Percentiles rank a stretch among this genome's conserved stretches.
phyloP scores from a whole-genome alignment of 1,284 basidiomycete species.

The Afroboletus lepidellus region DNA sequence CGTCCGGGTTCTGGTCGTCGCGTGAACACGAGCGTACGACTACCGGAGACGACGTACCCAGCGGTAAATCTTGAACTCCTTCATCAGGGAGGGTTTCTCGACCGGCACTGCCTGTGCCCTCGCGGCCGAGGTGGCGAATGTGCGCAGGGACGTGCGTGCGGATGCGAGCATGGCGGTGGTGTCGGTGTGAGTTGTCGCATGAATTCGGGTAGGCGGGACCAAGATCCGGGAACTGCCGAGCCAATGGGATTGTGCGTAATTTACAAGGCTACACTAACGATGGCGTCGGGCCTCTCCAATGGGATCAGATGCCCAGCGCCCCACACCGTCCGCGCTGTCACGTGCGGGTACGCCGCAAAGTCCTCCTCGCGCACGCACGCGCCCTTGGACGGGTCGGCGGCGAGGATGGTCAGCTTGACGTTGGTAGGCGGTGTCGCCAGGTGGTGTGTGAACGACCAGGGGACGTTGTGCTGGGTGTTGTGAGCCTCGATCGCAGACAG shows the following conservation, averaged over 20 bases:
- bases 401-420: constrained; percentile 13
- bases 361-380: constrained; percentile 1
- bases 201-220: neutral
- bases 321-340: neutral
- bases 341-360: neutral
- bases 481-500: neutral
- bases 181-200: neutral
- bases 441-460: constrained; percentile 15
- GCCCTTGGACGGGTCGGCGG: constrained; percentile 17
- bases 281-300: constrained; percentile 10
- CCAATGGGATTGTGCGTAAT: no score
- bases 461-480: constrained; percentile 16
- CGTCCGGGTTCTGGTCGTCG: constrained; percentile 81
- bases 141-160: constrained; percentile 20
- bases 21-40: neutral
- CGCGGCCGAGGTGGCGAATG: constrained; percentile 41
- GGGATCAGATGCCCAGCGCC: constrained; percentile 13
- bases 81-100: constrained; percentile 54
- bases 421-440: constrained; percentile 11
- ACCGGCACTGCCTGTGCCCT: constrained; percentile 41
- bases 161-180: neutral
- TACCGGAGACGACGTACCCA: constrained; percentile 59
- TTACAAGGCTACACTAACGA: no score
- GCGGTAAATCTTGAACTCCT: constrained; percentile 96
- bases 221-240: no score